These are phyloP conservation scores for Salix dunnii DNA, from an alignment of 345 rosid species.

Conservation along the genomic window DNA sequence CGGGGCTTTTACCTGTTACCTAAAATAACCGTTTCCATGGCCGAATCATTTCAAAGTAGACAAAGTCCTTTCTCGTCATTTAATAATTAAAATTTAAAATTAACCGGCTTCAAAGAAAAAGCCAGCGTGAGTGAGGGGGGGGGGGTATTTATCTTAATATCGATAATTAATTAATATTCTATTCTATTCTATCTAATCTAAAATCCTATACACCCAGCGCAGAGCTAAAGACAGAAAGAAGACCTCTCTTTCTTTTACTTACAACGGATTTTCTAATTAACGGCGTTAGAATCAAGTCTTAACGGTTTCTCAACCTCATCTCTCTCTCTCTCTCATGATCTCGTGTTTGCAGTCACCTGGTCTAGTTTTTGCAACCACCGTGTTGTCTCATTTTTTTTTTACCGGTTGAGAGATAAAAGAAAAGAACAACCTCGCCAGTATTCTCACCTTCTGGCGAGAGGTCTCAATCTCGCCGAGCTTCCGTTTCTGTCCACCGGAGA, in stretches of 20 bases:
- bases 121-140: conserved; percentile 4
- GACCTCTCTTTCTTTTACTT: neutral
- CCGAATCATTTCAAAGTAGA: neutral
- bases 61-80: neutral
- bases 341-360: conserved; percentile 31
- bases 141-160: no score
- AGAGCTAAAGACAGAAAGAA: neutral
- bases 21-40: neutral
- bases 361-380: conserved; percentile 1
- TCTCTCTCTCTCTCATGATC: neutral
- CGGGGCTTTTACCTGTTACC: no score
- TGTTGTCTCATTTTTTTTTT: neutral
- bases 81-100: neutral
- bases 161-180: neutral
- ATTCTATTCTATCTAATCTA: neutral
- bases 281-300: conserved; percentile 26
- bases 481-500: neutral
- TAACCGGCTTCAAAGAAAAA: neutral
- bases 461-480: conserved; percentile 37
- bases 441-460: conserved; percentile 30
- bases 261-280: conserved; percentile 15
- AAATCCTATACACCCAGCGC: neutral
- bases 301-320: conserved; percentile 21
- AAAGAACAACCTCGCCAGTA: neutral
- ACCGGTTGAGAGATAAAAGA: neutral